Percentiles rank a stretch among this genome's conserved stretches.
These are phyloP conservation scores for Spinacia oleracea DNA, from an alignment of 179 eudicot genomes.

Conservation along the genomic window DNA sequence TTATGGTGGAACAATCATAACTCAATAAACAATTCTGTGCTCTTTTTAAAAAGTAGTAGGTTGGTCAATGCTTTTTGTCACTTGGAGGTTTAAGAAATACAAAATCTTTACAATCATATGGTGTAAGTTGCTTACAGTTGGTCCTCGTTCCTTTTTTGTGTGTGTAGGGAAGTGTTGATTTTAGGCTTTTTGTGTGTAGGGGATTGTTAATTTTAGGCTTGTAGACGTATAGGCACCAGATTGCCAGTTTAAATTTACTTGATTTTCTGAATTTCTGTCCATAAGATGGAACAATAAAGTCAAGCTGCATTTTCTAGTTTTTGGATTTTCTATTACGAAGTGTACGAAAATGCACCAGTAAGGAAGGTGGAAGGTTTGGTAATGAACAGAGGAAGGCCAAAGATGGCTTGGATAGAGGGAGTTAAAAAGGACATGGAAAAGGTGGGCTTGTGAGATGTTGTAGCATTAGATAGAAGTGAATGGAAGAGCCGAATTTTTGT, in stretches of 20 bases:
- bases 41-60: not conserved
- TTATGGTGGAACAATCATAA: not conserved
- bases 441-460: no score
- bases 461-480: no score
- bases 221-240: not conserved
- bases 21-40: not conserved
- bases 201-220: not conserved
- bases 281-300: not conserved
- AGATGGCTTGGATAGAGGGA: no score
- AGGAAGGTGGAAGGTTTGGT: no score
- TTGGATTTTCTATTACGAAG: not conserved
- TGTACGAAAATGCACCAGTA: no score
- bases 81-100: not conserved
- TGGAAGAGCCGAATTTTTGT: no score
- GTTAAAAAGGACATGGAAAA: no score
- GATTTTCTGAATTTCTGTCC: not conserved
- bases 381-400: no score
- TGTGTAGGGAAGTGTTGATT: not conserved
- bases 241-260: not conserved
- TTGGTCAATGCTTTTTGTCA: conserved; percentile 2
- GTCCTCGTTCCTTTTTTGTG: not conserved
- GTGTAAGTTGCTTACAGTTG: not conserved
- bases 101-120: not conserved
- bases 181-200: not conserved
- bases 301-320: not conserved